Percentiles rank a stretch among this genome's conserved stretches.
These are phyloP conservation scores for Sordariomycetes sp. DNA, from an alignment of 2,329 filamentous ascomycete species.

Conservation along the genomic window DNA sequence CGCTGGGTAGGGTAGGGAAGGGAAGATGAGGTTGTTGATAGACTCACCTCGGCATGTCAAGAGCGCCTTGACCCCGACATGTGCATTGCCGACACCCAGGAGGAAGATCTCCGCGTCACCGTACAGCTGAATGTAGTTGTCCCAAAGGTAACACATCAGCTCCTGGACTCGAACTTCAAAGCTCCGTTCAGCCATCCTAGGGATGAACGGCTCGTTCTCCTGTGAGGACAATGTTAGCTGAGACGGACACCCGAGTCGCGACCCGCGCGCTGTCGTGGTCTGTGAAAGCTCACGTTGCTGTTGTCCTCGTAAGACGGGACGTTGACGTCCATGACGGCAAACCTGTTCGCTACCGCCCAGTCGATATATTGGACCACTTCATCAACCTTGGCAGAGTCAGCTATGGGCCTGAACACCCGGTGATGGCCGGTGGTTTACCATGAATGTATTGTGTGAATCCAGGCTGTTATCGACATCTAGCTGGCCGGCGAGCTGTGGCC, in stretches of 20 bases:
- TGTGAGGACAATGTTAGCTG: constrained; percentile 12
- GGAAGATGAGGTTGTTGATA: neutral
- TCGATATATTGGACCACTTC: constrained; percentile 67
- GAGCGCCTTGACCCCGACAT: constrained; percentile 69
- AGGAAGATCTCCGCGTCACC: constrained; percentile 65
- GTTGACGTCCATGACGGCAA: constrained; percentile 84
- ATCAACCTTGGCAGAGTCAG: constrained; percentile 51
- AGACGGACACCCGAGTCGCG: neutral
- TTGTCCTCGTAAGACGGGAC: constrained; percentile 51
- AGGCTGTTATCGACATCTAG: constrained; percentile 60
- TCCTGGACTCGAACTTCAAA: constrained; percentile 53
- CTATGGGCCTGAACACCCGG: neutral
- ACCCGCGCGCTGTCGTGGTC: neutral
- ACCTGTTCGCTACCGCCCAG: constrained; percentile 66
- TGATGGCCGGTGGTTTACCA: constrained; percentile 43
- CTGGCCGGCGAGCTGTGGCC: constrained; percentile 57
- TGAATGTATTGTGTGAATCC: constrained; percentile 74
- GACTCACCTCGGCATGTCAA: constrained; percentile 59
- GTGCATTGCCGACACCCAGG: constrained; percentile 81
- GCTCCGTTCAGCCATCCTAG: constrained; percentile 27
- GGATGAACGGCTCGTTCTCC: constrained; percentile 34
- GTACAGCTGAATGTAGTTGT: constrained; percentile 83
- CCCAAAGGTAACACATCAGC: constrained; percentile 80
- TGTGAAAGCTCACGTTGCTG: constrained; percentile 17
- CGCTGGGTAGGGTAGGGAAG: neutral